These are phyloP conservation scores for Candida dubliniensis DNA, from an alignment of 1,139 yeast species.

Conservation along the genomic window DNA sequence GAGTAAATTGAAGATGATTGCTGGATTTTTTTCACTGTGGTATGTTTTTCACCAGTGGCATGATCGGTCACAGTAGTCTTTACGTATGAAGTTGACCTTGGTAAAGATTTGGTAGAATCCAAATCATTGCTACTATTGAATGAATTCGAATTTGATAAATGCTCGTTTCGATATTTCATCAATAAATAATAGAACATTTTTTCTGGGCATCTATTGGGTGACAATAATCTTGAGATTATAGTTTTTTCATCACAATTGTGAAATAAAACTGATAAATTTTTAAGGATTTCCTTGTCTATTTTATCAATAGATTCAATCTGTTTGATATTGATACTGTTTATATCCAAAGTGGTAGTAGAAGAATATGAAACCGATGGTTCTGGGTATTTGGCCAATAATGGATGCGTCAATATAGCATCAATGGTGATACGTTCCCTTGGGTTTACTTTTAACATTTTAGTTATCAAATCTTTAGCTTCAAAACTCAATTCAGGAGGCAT, in stretches of 20 bases:
- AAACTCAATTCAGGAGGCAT: constrained; percentile 79
- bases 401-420: constrained; percentile 71
- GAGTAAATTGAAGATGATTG: constrained; percentile 25
- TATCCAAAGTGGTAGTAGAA: constrained; percentile 21
- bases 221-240: constrained; percentile 59
- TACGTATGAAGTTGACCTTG: constrained; percentile 48
- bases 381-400: constrained; percentile 75
- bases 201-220: constrained; percentile 70
- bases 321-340: constrained; percentile 37
- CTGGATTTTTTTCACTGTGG: constrained; percentile 22
- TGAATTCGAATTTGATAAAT: constrained; percentile 30
- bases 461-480: constrained; percentile 86
- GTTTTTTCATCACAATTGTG: constrained; percentile 75
- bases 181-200: constrained; percentile 86
- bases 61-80: constrained; percentile 41
- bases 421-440: constrained; percentile 80
- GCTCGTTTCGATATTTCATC: constrained; percentile 82
- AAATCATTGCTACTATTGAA: constrained; percentile 15
- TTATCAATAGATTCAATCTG: constrained; percentile 54
- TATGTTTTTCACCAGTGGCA: constrained; percentile 27
- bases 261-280: constrained; percentile 84
- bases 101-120: constrained; percentile 27
- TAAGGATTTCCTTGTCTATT: constrained; percentile 79
- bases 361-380: constrained; percentile 20
- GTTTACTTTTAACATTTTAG: constrained; percentile 76